phyloP scores from a whole-genome alignment of 2,329 filamentous ascomycete species.

The Trichophyton rubrum region DNA sequence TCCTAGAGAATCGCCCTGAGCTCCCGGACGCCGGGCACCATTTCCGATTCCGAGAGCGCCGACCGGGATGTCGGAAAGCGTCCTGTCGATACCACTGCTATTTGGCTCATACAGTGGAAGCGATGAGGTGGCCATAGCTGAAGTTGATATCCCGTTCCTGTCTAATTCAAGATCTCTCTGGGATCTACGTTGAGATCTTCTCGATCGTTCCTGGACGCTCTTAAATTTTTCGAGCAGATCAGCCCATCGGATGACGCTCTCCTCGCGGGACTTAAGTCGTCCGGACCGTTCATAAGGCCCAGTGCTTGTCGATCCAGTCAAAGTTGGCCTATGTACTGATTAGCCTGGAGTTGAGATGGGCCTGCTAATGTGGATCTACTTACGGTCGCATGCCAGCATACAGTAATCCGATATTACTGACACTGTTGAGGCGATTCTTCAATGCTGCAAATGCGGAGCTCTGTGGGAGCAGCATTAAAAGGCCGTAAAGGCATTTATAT shows the following conservation, averaged over 20 bases:
- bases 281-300: conserved; percentile 53
- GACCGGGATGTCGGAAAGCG: conserved; percentile 25
- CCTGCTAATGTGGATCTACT: conserved; percentile 26
- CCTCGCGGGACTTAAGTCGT: conserved; percentile 67
- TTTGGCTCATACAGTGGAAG: conserved; percentile 15
- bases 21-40: background rate
- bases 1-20: conserved; percentile 24
- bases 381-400: conserved; percentile 72
- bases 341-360: background rate
- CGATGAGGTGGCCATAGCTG: conserved; percentile 13
- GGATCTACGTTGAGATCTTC: conserved; percentile 51
- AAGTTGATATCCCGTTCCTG: conserved; percentile 26
- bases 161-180: conserved; percentile 40
- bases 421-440: conserved; percentile 92
- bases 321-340: background rate
- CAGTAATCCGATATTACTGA: conserved; percentile 90
- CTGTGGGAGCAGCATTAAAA: conserved; percentile 96
- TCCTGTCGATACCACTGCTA: conserved; percentile 20
- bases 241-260: conserved; percentile 75
- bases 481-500: conserved; percentile 94
- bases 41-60: conserved; percentile 16
- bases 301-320: conserved; percentile 1
- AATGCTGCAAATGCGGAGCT: conserved; percentile 93
- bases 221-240: conserved; percentile 94
- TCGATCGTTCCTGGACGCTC: conserved; percentile 72